These are phyloP conservation scores for Nasturtium officinale DNA, from an alignment of 345 rosid genomes.

Conservation along the genomic window DNA sequence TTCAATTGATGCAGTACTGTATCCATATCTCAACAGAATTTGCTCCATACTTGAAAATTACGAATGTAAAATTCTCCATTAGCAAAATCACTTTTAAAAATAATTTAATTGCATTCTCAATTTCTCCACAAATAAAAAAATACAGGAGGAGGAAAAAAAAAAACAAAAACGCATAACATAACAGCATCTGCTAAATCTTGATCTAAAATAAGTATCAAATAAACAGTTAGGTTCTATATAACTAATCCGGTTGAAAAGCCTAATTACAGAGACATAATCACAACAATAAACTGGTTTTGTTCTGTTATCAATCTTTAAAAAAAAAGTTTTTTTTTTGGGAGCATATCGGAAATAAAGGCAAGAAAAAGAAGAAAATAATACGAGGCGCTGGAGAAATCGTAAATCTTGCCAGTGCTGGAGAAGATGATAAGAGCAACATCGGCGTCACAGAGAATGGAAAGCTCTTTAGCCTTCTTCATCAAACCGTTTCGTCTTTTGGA, in stretches of 20 bases:
- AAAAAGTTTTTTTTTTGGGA: no score
- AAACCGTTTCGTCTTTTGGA: constrained; percentile 84
- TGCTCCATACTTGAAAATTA: constrained; percentile 38
- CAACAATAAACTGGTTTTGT: no score
- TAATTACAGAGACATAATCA: neutral
- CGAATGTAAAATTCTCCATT: neutral
- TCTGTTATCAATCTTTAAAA: no score
- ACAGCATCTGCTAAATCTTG: neutral
- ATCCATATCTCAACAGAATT: constrained; percentile 36
- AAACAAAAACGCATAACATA: neutral
- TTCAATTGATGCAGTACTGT: constrained; percentile 3
- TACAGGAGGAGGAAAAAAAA: no score
- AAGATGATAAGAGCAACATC: constrained; percentile 90
- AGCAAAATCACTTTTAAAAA: neutral
- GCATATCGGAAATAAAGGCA: no score
- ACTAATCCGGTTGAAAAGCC: constrained; percentile 8
- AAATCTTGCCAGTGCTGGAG: constrained; percentile 86
- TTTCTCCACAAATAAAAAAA: constrained; percentile 16
- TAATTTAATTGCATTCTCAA: neutral
- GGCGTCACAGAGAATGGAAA: constrained; percentile 84
- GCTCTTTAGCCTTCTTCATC: constrained; percentile 86
- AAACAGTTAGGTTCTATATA: constrained; percentile 26
- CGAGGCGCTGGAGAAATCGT: constrained; percentile 79
- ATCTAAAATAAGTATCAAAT: neutral
- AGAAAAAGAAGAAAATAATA: constrained; percentile 7